These are phyloP conservation scores for Neoscytalidium dimidiatum DNA, from an alignment of 2,329 filamentous ascomycete genomes.

Conservation along the genomic window DNA sequence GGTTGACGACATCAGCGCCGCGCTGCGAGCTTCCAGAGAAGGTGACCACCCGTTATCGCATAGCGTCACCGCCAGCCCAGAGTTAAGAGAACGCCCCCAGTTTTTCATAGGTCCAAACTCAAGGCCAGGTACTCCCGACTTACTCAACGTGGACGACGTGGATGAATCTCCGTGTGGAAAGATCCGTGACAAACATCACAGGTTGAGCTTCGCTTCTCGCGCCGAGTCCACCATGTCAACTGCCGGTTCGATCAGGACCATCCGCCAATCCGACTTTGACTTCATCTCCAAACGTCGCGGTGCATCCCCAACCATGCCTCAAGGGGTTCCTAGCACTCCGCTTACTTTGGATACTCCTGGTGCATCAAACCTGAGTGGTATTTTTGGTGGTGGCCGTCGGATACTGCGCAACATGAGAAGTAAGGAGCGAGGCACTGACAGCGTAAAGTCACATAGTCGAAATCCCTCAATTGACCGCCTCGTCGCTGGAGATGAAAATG, in stretches of 20 bases:
- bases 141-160: constrained; percentile 31
- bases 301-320: constrained; percentile 43
- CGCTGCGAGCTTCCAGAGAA: constrained; percentile 52
- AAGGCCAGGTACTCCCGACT: constrained; percentile 41
- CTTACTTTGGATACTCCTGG: constrained; percentile 44
- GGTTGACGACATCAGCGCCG: constrained; percentile 59
- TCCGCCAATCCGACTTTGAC: constrained; percentile 44
- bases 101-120: constrained; percentile 42
- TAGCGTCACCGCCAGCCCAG: constrained; percentile 71
- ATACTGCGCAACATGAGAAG: constrained; percentile 48
- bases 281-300: constrained; percentile 24
- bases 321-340: constrained; percentile 47
- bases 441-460: constrained; percentile 51
- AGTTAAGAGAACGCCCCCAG: constrained; percentile 42
- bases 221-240: constrained; percentile 42
- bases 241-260: constrained; percentile 46
- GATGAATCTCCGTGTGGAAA: constrained; percentile 24
- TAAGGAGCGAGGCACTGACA: constrained; percentile 43
- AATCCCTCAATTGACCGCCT: constrained; percentile 65
- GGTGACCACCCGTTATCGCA: constrained; percentile 73
- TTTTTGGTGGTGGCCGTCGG: constrained; percentile 50
- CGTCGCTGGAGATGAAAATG: constrained; percentile 56
- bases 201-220: constrained; percentile 38
- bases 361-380: constrained; percentile 44
- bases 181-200: constrained; percentile 25